Evolutionary conservation across 306 rosid species (phyloP), one percentile per base, ranked within the genome.

Genomic region (Dryas octopetala): DNA sequence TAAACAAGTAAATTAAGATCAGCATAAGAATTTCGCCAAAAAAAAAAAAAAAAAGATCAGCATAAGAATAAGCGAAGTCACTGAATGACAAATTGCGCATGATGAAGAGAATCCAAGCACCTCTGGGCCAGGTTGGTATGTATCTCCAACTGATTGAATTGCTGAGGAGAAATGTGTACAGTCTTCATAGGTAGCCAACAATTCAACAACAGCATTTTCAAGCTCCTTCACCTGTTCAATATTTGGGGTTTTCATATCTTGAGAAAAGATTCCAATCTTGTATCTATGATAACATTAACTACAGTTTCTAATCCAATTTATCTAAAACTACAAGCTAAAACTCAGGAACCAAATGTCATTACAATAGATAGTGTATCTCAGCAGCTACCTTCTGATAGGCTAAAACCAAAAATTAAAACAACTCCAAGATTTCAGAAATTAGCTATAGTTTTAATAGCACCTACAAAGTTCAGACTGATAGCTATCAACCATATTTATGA

Each of bases 101-200:
- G 10, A 66, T 16, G 68, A 48, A 82, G 68, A 62, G 54, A 66
- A 46, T 57, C 43, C 38, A 71, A 52, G 58, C 69, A 87, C 98
- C 96, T 92, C 88, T 79, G 68, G 88, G 60, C 59, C 84, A n/a
- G 91, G 97, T 62, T 89, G 86, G 78, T 87, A 92, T 46, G 52
- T 66, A 43, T 81, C 84, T 7, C 85, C 89, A 78, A 88, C 85
- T 68, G 87, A 87, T 78, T 86, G 89, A 79, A 87, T 80, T 58
- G 91, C 84, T 43, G 86, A 75, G 6, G 96, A 90, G 78, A 89
- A 86, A 60, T 86, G 83, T 49, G 78, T 82, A 85, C 81, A 84
- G 47, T 73, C 67, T 57, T 87, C 96, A 58, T 81, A 81, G 41
- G 86, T 60, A 11, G 68, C 79, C 66, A 87, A 62, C 83, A 90